Percentiles rank a stretch among this genome's conserved stretches.
Conservation (phyloP, 768 basidiomycete species). For the Peribolospora baueri region DNA sequence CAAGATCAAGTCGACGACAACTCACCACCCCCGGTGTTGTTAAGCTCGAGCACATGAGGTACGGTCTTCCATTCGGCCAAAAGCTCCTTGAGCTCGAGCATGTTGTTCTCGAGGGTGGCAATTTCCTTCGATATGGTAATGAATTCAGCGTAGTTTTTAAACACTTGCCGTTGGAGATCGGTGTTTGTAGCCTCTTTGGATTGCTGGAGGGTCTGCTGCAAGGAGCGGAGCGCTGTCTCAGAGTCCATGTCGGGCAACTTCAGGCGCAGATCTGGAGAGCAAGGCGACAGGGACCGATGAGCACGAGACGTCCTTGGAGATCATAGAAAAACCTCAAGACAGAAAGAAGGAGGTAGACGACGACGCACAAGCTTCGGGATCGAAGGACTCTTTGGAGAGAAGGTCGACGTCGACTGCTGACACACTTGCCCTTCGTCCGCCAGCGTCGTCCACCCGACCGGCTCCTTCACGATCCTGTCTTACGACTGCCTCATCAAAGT, state of each 20-base stretch:
- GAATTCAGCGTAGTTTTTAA: constrained; percentile 73
- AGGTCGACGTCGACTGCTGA: constrained; percentile 30
- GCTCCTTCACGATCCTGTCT: constrained; percentile 18
- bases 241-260: constrained; percentile 2
- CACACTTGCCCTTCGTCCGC: constrained; percentile 13
- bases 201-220: neutral
- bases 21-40: constrained; percentile 25
- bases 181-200: neutral
- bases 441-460: constrained; percentile 35
- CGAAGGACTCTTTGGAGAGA: constrained; percentile 55
- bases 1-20: constrained; percentile 27
- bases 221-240: neutral
- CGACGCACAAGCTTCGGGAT: constrained; percentile 63
- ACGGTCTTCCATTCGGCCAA: constrained; percentile 89
- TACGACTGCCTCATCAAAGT: constrained; percentile 6
- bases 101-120: constrained; percentile 80
- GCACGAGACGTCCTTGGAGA: constrained; percentile 42
- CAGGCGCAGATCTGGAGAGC: neutral
- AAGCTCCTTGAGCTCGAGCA: constrained; percentile 85
- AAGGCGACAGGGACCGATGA: constrained; percentile 6
- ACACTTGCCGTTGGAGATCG: neutral
- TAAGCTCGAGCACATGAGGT: constrained; percentile 75
- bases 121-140: constrained; percentile 94
- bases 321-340: constrained; percentile 26
- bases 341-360: neutral